Base-by-base conservation (phyloP, 1,284 basidiomycete genomes). In the Pseudozyma hubeiensis region DNA sequence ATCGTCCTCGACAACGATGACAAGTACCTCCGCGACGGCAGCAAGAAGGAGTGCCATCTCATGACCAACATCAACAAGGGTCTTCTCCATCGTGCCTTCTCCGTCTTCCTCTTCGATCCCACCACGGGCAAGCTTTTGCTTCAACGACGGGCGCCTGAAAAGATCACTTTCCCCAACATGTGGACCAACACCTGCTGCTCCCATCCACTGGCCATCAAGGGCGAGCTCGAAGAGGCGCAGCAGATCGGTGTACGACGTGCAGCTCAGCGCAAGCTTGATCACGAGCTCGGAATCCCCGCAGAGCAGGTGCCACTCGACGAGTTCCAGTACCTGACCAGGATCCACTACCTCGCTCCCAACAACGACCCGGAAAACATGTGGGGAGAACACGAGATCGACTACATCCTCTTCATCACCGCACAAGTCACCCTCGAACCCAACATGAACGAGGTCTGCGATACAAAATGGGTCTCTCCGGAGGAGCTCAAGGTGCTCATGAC, bases 101-200 rank as follows among this genome's bases (percentile, higher is more conserved):
- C 94, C 74, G 94, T 92, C 46, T 99, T 99, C 85, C 89, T 99
- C 70, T 99, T 99, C 87, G 89, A 95, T 51, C 96, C 97, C 0
- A 89, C 90, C 8, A 93, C 97, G 84, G 97, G 96, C 57, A 93
- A 92, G 84, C 89, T 99, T n/a, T 88, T 99, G 17, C 89, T 99
- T 40, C 97, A 99, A 85, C 93, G 94, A 84, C 89, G 97, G 46
- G 97, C 97, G 10, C 88, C 90, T 30, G 95, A 98, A 87, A 99
- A 99, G 88, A 99, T 99, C 84, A 99, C 97, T 3, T 99, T 99
- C 87, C 97, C 97, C 2, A 90, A 93, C 84, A 95, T 98, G 93
- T 99, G 97, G 97, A 99, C 97, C 43, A 99, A 99, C 86, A 99
- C 97, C 4, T 99, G 97, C 85, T 99, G 97, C 87, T 97, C 93